Conservation (phyloP, 352 stramenopile species). For the Nothophytophthora sp. region DNA sequence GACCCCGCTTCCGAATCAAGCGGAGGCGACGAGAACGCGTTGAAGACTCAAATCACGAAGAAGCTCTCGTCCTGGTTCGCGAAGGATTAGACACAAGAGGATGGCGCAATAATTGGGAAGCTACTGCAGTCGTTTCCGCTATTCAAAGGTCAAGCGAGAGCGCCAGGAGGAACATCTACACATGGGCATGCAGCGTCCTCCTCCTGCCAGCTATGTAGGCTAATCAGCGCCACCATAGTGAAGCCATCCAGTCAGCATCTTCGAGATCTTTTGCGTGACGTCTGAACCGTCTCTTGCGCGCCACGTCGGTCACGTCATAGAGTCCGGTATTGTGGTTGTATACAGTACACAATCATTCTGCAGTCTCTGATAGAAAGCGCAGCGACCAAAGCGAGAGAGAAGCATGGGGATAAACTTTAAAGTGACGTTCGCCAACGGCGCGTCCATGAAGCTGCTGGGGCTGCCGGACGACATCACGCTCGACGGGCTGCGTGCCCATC, state of each 20-base stretch:
- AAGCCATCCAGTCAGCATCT: no score
- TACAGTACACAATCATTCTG: slow-evolving; percentile 1
- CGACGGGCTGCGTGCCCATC: slow-evolving; percentile 45
- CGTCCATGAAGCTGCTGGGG: slow-evolving; percentile 71
- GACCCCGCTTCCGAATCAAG: slow-evolving; percentile 21
- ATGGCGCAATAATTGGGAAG: background rate
- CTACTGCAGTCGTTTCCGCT: no score
- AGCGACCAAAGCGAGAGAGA: slow-evolving; percentile 1
- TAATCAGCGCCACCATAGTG: no score
- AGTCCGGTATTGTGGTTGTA: no score
- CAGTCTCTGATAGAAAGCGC: background rate
- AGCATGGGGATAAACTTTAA: slow-evolving; percentile 72
- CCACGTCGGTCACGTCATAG: no score
- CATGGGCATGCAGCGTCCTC: no score
- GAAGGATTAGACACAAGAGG: slow-evolving; percentile 19
- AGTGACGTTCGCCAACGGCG: slow-evolving; percentile 72
- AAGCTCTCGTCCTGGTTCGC: slow-evolving; percentile 40
- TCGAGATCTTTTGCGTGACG: background rate
- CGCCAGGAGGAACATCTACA: no score
- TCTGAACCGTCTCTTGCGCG: no score
- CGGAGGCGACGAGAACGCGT: slow-evolving; percentile 24
- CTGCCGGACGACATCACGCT: slow-evolving; percentile 64
- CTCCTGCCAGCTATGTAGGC: no score
- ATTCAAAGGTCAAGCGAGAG: no score
- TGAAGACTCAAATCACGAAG: slow-evolving; percentile 43